These are phyloP conservation scores for Ceratocystis harringtonii DNA, from an alignment of 2,329 filamentous ascomycete genomes.

Conservation along the genomic window DNA sequence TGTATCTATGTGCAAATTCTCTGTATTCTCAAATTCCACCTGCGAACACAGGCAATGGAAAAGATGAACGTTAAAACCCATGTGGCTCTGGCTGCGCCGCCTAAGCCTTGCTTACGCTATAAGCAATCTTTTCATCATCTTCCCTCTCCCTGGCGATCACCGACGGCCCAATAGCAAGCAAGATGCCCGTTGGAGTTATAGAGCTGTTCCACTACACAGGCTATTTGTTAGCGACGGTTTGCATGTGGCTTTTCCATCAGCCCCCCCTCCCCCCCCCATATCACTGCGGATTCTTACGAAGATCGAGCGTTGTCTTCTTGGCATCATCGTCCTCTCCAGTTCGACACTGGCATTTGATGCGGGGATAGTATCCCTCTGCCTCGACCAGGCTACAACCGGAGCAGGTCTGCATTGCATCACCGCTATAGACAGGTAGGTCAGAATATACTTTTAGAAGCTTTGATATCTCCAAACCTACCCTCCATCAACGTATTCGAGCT, in stretches of 20 bases:
- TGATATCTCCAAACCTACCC: not conserved
- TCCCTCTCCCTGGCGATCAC: not conserved
- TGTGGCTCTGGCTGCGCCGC: not conserved
- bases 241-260: not conserved
- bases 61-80: too few species aligned
- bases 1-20: not conserved
- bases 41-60: not conserved
- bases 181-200: constrained; percentile 8
- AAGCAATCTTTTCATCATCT: not conserved
- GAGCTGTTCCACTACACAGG: constrained; percentile 6
- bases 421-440: not conserved
- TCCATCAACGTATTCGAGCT: not conserved
- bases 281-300: not conserved
- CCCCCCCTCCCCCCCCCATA: not conserved
- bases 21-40: not conserved
- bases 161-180: constrained; percentile 1
- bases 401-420: constrained; percentile 2
- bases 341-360: not conserved
- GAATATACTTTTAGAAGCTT: not conserved
- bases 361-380: not conserved
- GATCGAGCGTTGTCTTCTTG: not conserved
- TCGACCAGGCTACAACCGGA: not conserved
- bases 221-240: not conserved
- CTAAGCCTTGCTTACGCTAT: not conserved
- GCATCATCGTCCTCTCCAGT: not conserved